These are phyloP conservation scores for Fusarium foetens DNA, from an alignment of 2,329 filamentous ascomycete genomes.

Conservation along the genomic window DNA sequence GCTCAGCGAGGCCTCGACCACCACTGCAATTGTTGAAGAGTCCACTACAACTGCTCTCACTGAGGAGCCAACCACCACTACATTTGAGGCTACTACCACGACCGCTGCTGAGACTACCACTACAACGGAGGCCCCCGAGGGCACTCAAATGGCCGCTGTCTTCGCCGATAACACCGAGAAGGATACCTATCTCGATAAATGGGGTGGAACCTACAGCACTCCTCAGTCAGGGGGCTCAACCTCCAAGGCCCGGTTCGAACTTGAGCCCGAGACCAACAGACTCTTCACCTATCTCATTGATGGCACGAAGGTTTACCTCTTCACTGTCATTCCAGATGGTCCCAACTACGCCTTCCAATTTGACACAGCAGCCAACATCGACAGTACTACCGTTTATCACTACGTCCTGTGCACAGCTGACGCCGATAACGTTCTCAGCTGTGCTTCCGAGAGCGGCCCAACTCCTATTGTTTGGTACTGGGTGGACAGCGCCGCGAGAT, in stretches of 20 bases:
- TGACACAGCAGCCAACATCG: fast-evolving
- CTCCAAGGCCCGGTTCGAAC: neutral
- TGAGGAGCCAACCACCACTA: neutral
- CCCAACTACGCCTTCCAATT: neutral
- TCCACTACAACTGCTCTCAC: neutral
- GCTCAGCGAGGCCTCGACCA: neutral
- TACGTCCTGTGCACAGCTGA: neutral
- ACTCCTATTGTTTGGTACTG: neutral
- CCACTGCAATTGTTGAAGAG: neutral
- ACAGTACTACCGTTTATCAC: neutral
- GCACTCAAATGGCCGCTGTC: fast-evolving
- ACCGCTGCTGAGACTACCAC: neutral
- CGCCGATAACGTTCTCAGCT: neutral
- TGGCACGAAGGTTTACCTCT: neutral
- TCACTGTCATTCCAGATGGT: neutral
- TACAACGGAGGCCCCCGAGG: neutral
- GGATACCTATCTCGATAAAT: neutral
- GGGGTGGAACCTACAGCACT: neutral
- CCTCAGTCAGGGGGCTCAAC: fast-evolving
- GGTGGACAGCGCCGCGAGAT: fast-evolving
- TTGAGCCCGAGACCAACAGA: neutral
- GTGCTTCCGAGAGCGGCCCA: fast-evolving
- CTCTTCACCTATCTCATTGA: neutral
- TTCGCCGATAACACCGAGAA: fast-evolving
- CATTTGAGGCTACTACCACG: neutral